Evolutionary conservation across 75 land plant genomes (phyloP).

Genomic region (Pinus albicaulis): DNA sequence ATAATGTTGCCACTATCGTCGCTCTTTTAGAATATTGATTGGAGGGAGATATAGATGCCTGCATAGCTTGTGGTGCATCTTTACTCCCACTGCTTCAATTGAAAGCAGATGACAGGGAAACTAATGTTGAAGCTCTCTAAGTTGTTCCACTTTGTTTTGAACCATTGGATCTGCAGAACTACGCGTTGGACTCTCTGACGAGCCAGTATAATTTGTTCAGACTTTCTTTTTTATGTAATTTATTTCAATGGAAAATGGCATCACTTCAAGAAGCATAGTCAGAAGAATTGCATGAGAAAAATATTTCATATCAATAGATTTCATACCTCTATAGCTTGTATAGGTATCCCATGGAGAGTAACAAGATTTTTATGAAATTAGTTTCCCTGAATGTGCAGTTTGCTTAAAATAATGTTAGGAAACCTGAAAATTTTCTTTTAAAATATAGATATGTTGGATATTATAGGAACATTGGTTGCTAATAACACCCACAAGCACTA

Average conservation of each 20-base stretch:
- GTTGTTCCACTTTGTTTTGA: slow-evolving; percentile 50
- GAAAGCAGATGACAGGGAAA: slow-evolving; percentile 66
- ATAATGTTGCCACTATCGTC: slow-evolving; percentile 81
- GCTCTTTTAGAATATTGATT: slow-evolving; percentile 62
- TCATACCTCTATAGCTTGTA: slow-evolving; percentile 55
- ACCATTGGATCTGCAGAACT: slow-evolving; percentile 27
- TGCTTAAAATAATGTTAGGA: not conserved
- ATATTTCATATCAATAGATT: too few species aligned
- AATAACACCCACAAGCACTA: not conserved
- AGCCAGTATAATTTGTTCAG: slow-evolving; percentile 3
- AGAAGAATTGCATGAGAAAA: too few species aligned
- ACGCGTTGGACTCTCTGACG: not conserved
- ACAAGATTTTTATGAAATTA: slow-evolving; percentile 72
- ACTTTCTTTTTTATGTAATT: slow-evolving; percentile 8
- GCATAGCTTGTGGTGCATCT: slow-evolving; percentile 38
- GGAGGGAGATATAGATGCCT: not conserved
- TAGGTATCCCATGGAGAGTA: slow-evolving; percentile 46
- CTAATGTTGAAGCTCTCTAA: slow-evolving; percentile 84
- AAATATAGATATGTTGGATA: not conserved
- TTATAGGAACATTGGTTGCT: not conserved
- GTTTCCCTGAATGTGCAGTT: slow-evolving; percentile 63
- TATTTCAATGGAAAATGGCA: too few species aligned
- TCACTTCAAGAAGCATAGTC: not conserved
- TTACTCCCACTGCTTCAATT: slow-evolving; percentile 40
- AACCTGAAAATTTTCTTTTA: not conserved